Percentiles rank a stretch among this genome's conserved stretches.
Conservation (phyloP, 2,329 filamentous ascomycete species). For the Lecanicillium sp. region DNA sequence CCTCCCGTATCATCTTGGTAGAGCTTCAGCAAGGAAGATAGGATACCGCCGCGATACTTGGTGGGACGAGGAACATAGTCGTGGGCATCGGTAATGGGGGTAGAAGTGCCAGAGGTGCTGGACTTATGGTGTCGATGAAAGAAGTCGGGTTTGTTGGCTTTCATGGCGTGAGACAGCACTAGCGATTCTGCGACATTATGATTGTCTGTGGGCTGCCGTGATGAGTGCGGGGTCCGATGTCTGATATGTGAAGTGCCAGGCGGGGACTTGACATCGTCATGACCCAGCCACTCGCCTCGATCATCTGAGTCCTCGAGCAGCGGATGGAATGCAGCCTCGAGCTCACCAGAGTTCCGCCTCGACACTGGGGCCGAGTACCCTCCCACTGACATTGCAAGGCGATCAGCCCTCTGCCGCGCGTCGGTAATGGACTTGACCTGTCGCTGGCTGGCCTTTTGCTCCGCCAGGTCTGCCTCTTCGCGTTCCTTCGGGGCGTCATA, state of each 20-base stretch:
- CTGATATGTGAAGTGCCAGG: constrained; percentile 14
- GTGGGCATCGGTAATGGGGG: constrained; percentile 37
- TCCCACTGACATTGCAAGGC: constrained; percentile 34
- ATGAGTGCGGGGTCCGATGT: constrained; percentile 21
- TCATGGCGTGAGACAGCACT: constrained; percentile 28
- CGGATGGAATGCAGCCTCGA: constrained; percentile 27
- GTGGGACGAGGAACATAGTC: constrained; percentile 60
- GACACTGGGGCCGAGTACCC: constrained; percentile 33
- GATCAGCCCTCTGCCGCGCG: constrained; percentile 33
- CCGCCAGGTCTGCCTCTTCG: constrained; percentile 34
- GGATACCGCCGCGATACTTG: constrained; percentile 66
- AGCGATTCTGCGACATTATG: constrained; percentile 29
- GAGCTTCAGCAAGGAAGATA: constrained; percentile 66
- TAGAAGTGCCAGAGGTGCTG: constrained; percentile 30
- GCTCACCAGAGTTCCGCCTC: constrained; percentile 29
- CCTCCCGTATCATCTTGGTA: constrained; percentile 48
- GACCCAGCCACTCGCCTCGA: constrained; percentile 15
- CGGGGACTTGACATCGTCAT: constrained; percentile 17
- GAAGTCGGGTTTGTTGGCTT: constrained; percentile 25
- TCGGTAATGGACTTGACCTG: constrained; percentile 35
- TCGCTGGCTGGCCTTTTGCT: constrained; percentile 30
- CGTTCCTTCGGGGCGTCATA: constrained; percentile 36
- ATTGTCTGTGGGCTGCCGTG: constrained; percentile 19
- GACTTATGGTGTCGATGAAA: constrained; percentile 23
- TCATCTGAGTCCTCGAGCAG: constrained; percentile 27